These are phyloP conservation scores for Acanthamoeba royreba DNA, from an alignment of 208 protist species.

Conservation along the genomic window DNA sequence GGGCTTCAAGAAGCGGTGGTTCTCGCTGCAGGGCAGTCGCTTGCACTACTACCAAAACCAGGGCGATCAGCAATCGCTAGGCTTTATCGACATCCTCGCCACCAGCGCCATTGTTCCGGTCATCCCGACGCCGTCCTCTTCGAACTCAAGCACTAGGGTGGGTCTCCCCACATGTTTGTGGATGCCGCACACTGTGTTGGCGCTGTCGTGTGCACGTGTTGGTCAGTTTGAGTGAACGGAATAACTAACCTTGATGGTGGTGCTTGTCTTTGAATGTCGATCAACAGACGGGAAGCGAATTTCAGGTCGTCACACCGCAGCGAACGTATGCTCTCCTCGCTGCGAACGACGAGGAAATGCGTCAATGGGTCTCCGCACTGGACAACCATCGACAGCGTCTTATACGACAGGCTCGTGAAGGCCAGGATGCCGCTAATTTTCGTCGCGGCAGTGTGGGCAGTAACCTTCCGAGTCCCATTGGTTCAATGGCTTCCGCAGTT, in stretches of 20 bases:
- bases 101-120: neutral
- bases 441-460: neutral
- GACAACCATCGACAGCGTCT: neutral
- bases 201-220: neutral
- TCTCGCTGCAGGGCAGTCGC: neutral
- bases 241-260: too few species aligned
- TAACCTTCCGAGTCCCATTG: neutral
- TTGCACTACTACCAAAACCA: neutral
- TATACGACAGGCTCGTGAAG: neutral
- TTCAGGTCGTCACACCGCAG: neutral
- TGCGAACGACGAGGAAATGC: neutral
- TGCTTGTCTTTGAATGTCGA: too few species aligned
- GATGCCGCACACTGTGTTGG: too few species aligned
- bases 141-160: neutral
- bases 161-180: neutral
- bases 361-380: neutral
- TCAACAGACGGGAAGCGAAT: neutral
- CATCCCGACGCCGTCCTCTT: neutral
- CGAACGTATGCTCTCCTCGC: neutral
- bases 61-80: neutral
- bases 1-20: constrained; percentile 29
- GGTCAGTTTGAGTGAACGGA: too few species aligned
- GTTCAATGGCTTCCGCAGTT: neutral
- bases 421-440: neutral
- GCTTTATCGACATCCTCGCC: constrained; percentile 9